Evolutionary conservation across 2,329 filamentous ascomycete species (phyloP).

Genomic region (Scortechinia acanthostroma): DNA sequence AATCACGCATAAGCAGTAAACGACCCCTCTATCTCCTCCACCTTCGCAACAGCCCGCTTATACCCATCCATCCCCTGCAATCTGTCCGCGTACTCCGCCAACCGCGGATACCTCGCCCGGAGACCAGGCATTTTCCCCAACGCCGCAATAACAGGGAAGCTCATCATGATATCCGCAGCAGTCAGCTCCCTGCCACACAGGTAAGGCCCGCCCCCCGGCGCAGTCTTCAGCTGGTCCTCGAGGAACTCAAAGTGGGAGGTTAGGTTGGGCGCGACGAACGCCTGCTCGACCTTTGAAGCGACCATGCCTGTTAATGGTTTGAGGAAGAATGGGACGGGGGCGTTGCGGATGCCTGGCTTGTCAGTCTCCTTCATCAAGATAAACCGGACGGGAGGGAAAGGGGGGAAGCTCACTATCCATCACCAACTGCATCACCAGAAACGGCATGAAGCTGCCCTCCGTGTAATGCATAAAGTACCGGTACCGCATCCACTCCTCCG

Average conservation of each 20-base stretch:
- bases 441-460: constrained; percentile 2
- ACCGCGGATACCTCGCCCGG: constrained; percentile 29
- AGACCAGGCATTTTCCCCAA: constrained; percentile 15
- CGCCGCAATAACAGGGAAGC: constrained; percentile 37
- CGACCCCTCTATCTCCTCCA: constrained; percentile 28
- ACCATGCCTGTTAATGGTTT: constrained; percentile 53
- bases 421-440: constrained; percentile 2
- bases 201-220: constrained; percentile 36
- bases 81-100: constrained; percentile 32
- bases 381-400: constrained; percentile 5
- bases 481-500: constrained; percentile 51
- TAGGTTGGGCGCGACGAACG: constrained; percentile 35
- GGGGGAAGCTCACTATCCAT: constrained; percentile 3
- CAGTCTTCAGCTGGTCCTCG: constrained; percentile 35
- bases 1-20: constrained; percentile 8
- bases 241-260: constrained; percentile 38
- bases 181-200: constrained; percentile 38
- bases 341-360: constrained; percentile 36
- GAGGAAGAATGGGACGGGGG: constrained; percentile 62
- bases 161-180: constrained; percentile 41
- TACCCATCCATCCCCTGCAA: constrained; percentile 33
- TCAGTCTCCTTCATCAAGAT: background rate
- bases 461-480: constrained; percentile 31
- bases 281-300: constrained; percentile 30
- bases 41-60: constrained; percentile 35